These are phyloP conservation scores for Rutstroemia sp. DNA, from an alignment of 2,329 filamentous ascomycete species.

Conservation along the genomic window DNA sequence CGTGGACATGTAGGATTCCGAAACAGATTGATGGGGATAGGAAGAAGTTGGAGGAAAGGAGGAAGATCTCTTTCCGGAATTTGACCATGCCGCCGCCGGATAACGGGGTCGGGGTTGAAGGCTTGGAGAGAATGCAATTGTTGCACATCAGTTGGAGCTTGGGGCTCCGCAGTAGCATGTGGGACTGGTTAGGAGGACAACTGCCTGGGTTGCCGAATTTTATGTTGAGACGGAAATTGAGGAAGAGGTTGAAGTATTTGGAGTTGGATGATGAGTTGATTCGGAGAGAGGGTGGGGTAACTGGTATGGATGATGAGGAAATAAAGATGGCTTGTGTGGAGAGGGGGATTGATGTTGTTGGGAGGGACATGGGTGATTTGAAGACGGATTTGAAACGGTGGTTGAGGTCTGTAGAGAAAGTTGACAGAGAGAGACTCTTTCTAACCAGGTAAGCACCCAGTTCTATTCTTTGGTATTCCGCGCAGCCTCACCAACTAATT, in stretches of 20 bases:
- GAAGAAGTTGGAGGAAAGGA: conserved; percentile 45
- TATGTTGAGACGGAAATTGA: conserved; percentile 48
- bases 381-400: conserved; percentile 33
- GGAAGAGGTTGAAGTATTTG: conserved; percentile 53
- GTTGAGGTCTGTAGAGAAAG: conserved; percentile 32
- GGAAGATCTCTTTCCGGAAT: conserved; percentile 41
- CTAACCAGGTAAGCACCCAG: conserved; percentile 28
- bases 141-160: conserved; percentile 35
- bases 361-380: conserved; percentile 30
- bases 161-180: conserved; percentile 34
- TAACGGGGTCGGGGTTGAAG: conserved; percentile 14
- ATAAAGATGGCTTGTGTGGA: conserved; percentile 64
- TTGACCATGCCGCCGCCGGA: conserved; percentile 23
- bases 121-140: conserved; percentile 33
- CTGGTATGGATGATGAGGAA: conserved; percentile 54
- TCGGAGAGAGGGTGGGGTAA: conserved; percentile 51
- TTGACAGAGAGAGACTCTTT: conserved; percentile 24
- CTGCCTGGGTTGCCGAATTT: conserved; percentile 34
- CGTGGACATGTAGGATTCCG: conserved; percentile 77
- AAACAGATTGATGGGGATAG: conserved; percentile 57
- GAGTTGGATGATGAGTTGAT: conserved; percentile 66
- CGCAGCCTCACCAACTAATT: conserved; percentile 8
- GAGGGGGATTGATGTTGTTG: conserved; percentile 53
- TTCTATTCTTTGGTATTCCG: neutral
- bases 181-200: conserved; percentile 36